Conservation (phyloP, 1,284 basidiomycete species). For the Heliocybe sulcata region DNA sequence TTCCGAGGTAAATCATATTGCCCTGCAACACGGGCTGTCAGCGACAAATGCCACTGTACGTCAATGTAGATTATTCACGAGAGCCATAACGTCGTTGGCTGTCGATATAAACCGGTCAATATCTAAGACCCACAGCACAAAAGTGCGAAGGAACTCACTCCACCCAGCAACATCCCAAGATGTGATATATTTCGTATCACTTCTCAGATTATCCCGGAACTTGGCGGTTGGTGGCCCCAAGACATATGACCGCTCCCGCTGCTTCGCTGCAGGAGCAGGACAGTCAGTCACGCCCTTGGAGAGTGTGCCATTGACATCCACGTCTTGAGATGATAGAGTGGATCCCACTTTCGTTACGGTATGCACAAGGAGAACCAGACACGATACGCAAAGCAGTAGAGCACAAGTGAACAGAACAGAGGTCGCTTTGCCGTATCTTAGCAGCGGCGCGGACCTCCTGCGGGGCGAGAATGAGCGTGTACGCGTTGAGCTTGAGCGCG, state of each 20-base stretch:
- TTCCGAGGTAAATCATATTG: slow-evolving; percentile 35
- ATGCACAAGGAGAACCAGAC: neutral
- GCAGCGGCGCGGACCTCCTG: neutral
- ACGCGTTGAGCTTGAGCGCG: too few species aligned
- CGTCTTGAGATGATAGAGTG: neutral
- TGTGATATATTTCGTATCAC: slow-evolving; percentile 43
- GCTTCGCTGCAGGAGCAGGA: neutral
- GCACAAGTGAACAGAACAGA: neutral
- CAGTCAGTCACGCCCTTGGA: neutral
- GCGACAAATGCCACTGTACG: neutral
- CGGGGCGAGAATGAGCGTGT: neutral
- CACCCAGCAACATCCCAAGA: slow-evolving; percentile 53
- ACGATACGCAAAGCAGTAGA: neutral
- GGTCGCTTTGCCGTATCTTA: neutral
- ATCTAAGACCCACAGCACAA: neutral
- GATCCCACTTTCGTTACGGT: neutral
- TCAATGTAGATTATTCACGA: slow-evolving; percentile 25
- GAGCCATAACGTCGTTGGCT: slow-evolving; percentile 56
- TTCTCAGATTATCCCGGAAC: slow-evolving; percentile 41
- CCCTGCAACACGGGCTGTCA: slow-evolving; percentile 12
- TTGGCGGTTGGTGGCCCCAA: slow-evolving; percentile 36
- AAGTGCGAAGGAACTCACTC: slow-evolving; percentile 32
- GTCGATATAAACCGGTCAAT: neutral
- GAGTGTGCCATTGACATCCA: neutral
- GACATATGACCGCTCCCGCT: neutral